These are phyloP conservation scores for Hordeum pubiflorum DNA, from an alignment of 202 grass and related monocot species.

Conservation along the genomic window DNA sequence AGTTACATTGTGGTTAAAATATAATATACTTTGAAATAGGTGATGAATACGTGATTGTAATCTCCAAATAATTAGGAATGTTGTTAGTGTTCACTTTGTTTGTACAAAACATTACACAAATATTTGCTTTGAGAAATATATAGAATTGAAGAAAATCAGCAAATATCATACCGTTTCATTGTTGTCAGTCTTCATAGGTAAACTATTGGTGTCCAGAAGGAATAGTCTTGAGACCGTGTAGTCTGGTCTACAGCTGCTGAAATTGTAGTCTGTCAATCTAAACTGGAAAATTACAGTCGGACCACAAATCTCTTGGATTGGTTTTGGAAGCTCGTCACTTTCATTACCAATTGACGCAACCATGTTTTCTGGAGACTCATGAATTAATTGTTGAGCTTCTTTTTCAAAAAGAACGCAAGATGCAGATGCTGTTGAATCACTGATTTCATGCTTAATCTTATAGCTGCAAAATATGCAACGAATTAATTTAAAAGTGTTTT, in stretches of 20 bases:
- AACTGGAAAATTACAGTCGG: not conserved
- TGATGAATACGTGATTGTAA: no score
- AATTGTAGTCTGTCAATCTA: not conserved
- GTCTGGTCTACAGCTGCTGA: not conserved
- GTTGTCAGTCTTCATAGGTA: not conserved
- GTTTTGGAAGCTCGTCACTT: not conserved
- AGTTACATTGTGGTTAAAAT: no score
- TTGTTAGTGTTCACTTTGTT: no score
- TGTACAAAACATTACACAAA: not conserved
- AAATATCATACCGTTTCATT: not conserved
- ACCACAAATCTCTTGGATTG: not conserved
- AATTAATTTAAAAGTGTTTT: not conserved
- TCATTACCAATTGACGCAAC: not conserved
- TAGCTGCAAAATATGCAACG: not conserved
- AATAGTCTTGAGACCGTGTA: not conserved
- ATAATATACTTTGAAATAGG: not conserved
- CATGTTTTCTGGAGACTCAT: not conserved
- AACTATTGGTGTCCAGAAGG: not conserved
- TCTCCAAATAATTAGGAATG: no score
- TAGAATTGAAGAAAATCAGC: not conserved
- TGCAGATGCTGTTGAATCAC: not conserved
- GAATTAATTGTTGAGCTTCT: not conserved
- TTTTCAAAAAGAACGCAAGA: conserved; percentile 11
- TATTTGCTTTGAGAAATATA: not conserved
- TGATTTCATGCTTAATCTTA: not conserved